Conservation (phyloP, 768 basidiomycete species). For the Lactifluus rugatus region DNA sequence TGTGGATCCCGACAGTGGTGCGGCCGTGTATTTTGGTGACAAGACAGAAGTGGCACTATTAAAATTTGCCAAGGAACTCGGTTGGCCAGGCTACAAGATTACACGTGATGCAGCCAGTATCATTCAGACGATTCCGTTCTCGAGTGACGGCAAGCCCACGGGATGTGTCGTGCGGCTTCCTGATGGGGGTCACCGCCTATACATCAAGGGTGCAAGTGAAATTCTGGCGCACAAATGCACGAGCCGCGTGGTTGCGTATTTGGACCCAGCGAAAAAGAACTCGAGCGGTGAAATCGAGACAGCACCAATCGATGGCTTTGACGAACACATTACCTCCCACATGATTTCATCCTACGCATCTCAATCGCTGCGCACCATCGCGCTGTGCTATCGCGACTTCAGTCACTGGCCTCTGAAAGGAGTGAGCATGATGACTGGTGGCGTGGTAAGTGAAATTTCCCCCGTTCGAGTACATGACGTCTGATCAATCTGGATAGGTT, state of each 20-base stretch:
- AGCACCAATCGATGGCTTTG: conserved; percentile 52
- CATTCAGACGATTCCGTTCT: conserved; percentile 89
- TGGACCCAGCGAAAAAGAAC: conserved; percentile 23
- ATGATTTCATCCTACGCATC: conserved; percentile 99
- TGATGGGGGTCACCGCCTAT: conserved; percentile 52
- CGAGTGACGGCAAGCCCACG: conserved; percentile 90
- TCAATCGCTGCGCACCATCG: conserved; percentile 90
- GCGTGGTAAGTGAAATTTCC: conserved; percentile 38
- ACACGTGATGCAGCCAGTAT: conserved; percentile 52
- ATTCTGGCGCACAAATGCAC: conserved; percentile 74
- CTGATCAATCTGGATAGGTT: conserved; percentile 33
- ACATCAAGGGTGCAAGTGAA: conserved; percentile 91
- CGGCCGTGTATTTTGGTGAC: conserved; percentile 67
- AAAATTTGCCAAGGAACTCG: conserved; percentile 69
- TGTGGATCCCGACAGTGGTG: conserved; percentile 46
- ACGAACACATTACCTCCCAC: conserved; percentile 72
- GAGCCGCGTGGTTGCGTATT: conserved; percentile 59
- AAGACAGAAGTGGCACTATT: conserved; percentile 97
- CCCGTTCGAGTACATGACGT: not conserved
- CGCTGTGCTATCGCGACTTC: conserved; percentile 88
- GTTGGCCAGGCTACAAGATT: conserved; percentile 63
- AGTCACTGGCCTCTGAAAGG: conserved; percentile 70
- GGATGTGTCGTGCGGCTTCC: conserved; percentile 69
- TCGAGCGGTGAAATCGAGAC: conserved; percentile 39
- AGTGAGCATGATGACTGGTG: conserved; percentile 30